Evolutionary conservation across 352 stramenopile species (phyloP).

Genomic region (Saprolegnia diclina): DNA sequence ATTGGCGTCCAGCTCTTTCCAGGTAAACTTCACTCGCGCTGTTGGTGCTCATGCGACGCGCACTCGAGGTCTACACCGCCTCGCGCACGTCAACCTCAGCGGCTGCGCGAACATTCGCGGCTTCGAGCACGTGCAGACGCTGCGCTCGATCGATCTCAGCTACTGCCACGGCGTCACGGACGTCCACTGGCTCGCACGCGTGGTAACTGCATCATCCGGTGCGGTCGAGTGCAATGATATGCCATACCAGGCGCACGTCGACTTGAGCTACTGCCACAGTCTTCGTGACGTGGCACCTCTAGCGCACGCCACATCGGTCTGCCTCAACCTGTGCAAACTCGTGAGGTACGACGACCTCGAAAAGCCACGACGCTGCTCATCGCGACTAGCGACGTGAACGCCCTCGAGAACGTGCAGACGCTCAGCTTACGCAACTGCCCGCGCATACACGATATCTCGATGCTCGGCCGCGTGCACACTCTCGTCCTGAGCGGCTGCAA

Average conservation of each 20-base stretch:
- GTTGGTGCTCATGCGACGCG: constrained; percentile 30
- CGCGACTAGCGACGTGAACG: constrained; percentile 36
- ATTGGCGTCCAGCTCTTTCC: not conserved
- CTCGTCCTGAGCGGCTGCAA: constrained; percentile 55
- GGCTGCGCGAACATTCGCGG: constrained; percentile 48
- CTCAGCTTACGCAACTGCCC: constrained; percentile 61
- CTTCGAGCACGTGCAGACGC: constrained; percentile 36
- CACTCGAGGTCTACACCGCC: constrained; percentile 45
- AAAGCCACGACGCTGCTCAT: not conserved
- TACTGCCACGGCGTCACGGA: constrained; percentile 60
- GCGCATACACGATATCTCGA: constrained; percentile 41
- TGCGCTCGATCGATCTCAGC: constrained; percentile 50
- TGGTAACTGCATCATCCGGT: constrained; percentile 26
- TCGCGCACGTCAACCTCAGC: constrained; percentile 51
- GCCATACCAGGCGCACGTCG: constrained; percentile 31
- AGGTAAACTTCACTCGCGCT: constrained; percentile 35
- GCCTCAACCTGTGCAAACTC: constrained; percentile 57
- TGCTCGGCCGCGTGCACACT: constrained; percentile 37
- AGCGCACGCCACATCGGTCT: constrained; percentile 40
- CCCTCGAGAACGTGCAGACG: constrained; percentile 35
- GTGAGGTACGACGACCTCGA: constrained; percentile 24
- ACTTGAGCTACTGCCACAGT: constrained; percentile 65
- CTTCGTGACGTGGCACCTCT: constrained; percentile 46
- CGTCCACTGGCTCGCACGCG: constrained; percentile 38
- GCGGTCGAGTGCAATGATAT: not conserved